Percentiles rank a stretch among this genome's conserved stretches.
phyloP scores from a whole-genome alignment of 768 basidiomycete species.

The Chalciporus pseudorubinellus region DNA sequence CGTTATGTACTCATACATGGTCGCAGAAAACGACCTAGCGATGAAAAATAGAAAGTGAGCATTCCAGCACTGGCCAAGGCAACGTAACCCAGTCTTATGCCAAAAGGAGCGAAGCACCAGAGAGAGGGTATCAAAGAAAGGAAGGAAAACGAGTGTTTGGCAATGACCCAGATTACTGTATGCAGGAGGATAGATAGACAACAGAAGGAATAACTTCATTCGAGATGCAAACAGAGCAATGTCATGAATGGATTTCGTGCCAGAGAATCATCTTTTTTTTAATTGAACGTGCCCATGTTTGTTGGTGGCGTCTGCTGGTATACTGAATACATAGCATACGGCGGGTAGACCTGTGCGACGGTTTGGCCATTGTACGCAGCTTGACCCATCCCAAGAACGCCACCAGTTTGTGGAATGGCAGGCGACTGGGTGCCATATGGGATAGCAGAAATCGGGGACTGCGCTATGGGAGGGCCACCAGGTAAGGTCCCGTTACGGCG shows the following conservation, averaged over 20 bases:
- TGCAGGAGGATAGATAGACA: conserved; percentile 32
- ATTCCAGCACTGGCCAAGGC: conserved; percentile 32
- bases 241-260: conserved; percentile 43
- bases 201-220: conserved; percentile 34
- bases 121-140: conserved; percentile 30
- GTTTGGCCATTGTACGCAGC: conserved; percentile 61
- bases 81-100: conserved; percentile 21
- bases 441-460: conserved; percentile 32
- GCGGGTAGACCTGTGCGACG: conserved; percentile 67
- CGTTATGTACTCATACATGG: conserved; percentile 39
- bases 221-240: conserved; percentile 30
- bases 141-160: conserved; percentile 24
- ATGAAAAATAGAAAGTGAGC: conserved; percentile 29
- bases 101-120: conserved; percentile 19
- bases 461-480: conserved; percentile 32
- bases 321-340: conserved; percentile 76
- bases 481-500: conserved; percentile 43
- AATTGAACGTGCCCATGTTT: conserved; percentile 74
- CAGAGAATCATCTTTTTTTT: conserved; percentile 27
- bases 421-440: conserved; percentile 64
- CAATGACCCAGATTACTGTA: conserved; percentile 25
- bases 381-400: conserved; percentile 63
- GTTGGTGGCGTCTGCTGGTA: conserved; percentile 77
- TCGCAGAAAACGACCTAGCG: conserved; percentile 31
- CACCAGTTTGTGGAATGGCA: conserved; percentile 52